Conservation (phyloP, 768 basidiomycete genomes). For the Dioszegia aurantiaca region DNA sequence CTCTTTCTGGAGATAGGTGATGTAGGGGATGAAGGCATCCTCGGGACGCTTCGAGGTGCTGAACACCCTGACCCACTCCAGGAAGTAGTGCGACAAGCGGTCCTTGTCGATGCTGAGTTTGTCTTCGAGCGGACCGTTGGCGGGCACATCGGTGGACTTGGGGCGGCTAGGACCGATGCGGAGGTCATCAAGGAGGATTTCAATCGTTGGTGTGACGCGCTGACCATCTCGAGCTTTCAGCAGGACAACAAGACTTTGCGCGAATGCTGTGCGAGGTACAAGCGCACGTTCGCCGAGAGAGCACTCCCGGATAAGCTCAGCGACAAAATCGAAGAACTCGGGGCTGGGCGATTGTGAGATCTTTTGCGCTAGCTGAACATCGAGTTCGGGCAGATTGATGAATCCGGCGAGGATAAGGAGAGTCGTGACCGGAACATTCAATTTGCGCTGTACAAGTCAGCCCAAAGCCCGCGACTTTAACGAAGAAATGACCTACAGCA, state of each 20-base stretch:
- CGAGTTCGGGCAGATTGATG: conserved; percentile 71
- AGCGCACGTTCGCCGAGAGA: conserved; percentile 71
- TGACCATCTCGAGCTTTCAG: conserved; percentile 68
- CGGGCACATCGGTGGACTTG: conserved; percentile 10
- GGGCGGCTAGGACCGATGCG: conserved; percentile 26
- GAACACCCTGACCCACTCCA: conserved; percentile 89
- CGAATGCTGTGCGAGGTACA: conserved; percentile 74
- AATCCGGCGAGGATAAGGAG: conserved; percentile 81
- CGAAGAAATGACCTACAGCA: conserved; percentile 61
- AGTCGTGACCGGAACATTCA: conserved; percentile 89
- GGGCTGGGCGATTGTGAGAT: conserved; percentile 74
- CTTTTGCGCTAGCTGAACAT: conserved; percentile 84
- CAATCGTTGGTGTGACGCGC: conserved; percentile 62
- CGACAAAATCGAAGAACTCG: conserved; percentile 73
- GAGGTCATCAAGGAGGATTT: conserved; percentile 72
- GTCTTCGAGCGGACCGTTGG: conserved; percentile 8
- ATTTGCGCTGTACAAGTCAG: conserved; percentile 70
- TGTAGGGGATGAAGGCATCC: conserved; percentile 92
- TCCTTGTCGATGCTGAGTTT: conserved; percentile 47
- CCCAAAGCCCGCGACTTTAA: conserved; percentile 13
- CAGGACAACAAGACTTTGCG: conserved; percentile 75
- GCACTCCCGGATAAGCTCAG: conserved; percentile 80
- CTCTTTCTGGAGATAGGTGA: conserved; percentile 94
- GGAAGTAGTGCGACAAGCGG: conserved; percentile 52
- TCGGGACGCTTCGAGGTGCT: conserved; percentile 69